These are phyloP conservation scores for Mortierella sp. DNA, from an alignment of 371 early-diverging fungal genomes.

Conservation along the genomic window DNA sequence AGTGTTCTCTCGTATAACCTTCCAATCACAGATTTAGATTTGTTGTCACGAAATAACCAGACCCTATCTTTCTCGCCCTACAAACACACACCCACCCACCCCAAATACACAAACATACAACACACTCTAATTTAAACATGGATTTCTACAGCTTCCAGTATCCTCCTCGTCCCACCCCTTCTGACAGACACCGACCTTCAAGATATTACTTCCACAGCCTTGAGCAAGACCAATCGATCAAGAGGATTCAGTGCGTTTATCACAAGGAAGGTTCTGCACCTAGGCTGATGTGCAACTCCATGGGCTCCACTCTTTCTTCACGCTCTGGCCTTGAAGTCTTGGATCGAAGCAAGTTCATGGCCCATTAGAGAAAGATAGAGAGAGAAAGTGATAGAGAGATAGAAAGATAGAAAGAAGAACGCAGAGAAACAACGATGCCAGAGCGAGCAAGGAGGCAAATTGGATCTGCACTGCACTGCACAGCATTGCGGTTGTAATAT, in stretches of 20 bases:
- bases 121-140: conserved; percentile 13
- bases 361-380: background rate
- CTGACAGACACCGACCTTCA: conserved; percentile 25
- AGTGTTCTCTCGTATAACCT: too few species aligned
- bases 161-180: conserved; percentile 39
- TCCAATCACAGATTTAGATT: too few species aligned
- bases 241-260: conserved; percentile 2
- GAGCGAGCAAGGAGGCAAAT: too few species aligned
- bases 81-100: too few species aligned
- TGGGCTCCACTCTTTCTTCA: background rate
- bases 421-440: too few species aligned
- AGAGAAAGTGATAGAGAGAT: too few species aligned
- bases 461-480: background rate
- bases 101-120: background rate
- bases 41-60: too few species aligned
- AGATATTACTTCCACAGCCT: conserved; percentile 47
- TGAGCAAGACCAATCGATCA: conserved; percentile 26
- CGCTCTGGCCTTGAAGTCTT: conserved; percentile 12
- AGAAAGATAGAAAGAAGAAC: background rate
- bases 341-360: conserved; percentile 34
- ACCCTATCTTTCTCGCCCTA: too few species aligned
- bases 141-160: conserved; percentile 46
- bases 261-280: conserved; percentile 41
- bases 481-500: background rate
- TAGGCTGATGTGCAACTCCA: background rate